Conservation (phyloP, 371 early-diverging fungal species). For the Circinella umbellata region DNA sequence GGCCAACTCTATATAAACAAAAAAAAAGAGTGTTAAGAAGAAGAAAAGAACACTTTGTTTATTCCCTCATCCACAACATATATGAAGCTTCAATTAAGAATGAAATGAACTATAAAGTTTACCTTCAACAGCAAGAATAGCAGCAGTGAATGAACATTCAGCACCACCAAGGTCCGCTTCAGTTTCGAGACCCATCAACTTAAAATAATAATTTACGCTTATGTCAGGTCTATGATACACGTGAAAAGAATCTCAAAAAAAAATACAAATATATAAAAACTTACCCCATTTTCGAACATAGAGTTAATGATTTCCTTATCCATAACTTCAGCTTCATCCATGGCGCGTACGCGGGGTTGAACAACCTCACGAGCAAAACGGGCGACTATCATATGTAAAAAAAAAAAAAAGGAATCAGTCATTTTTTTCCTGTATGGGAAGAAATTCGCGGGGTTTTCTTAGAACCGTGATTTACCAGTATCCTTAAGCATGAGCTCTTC, state of each 20-base stretch:
- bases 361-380: slow-evolving; percentile 87
- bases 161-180: slow-evolving; percentile 83
- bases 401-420: background rate
- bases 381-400: slow-evolving; percentile 57
- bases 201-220: slow-evolving; percentile 32
- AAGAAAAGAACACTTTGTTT: background rate
- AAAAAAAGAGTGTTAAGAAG: background rate
- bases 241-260: background rate
- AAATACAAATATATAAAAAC: slow-evolving; percentile 24
- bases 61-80: background rate
- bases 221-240: slow-evolving; percentile 5
- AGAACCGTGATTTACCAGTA: slow-evolving; percentile 51
- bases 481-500: slow-evolving; percentile 84
- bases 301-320: slow-evolving; percentile 84
- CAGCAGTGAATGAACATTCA: slow-evolving; percentile 88
- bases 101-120: background rate
- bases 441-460: background rate
- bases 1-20: slow-evolving; percentile 73
- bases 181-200: slow-evolving; percentile 96
- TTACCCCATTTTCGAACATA: slow-evolving; percentile 88
- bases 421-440: background rate
- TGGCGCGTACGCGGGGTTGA: slow-evolving; percentile 83
- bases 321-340: slow-evolving; percentile 93
- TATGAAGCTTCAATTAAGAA: too few relatives aligned
- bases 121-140: slow-evolving; percentile 91